These are phyloP conservation scores for Phaeosphaeria sp. DNA, from an alignment of 2,329 filamentous ascomycete species.

Conservation along the genomic window DNA sequence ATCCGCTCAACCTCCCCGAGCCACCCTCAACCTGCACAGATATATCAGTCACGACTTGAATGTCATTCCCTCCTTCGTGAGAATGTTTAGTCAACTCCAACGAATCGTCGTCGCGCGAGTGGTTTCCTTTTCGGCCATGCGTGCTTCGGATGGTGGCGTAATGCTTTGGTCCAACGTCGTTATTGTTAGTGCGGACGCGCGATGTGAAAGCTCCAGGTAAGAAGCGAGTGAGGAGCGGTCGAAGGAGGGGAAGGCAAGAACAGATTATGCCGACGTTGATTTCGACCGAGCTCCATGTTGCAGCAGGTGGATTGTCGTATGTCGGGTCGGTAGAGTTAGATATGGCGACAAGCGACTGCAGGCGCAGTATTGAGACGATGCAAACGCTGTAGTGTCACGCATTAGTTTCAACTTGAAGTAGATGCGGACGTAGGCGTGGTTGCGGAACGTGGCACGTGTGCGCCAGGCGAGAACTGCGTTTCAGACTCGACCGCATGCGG, in stretches of 20 bases:
- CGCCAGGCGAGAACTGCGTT: constrained; percentile 1
- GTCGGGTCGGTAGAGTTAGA: constrained; percentile 37
- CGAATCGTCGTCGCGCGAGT: constrained; percentile 4
- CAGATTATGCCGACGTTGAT: constrained; percentile 43
- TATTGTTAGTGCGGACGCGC: constrained; percentile 7
- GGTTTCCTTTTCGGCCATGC: constrained; percentile 8
- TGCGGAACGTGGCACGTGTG: not conserved
- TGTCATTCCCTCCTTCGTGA: constrained; percentile 19
- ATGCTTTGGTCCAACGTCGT: constrained; percentile 9
- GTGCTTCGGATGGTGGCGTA: constrained; percentile 21
- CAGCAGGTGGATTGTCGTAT: constrained; percentile 42
- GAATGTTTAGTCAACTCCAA: constrained; percentile 13
- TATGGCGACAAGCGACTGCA: constrained; percentile 41
- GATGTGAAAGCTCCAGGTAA: constrained; percentile 32
- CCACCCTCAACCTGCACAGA: constrained; percentile 25
- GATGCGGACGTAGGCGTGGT: not conserved
- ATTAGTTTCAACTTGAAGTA: not conserved
- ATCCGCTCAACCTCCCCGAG: constrained; percentile 6
- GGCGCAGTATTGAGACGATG: constrained; percentile 42
- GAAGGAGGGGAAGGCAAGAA: constrained; percentile 39
- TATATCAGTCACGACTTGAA: constrained; percentile 34
- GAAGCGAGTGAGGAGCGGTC: constrained; percentile 31
- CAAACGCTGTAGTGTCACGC: constrained; percentile 33
- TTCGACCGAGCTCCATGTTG: constrained; percentile 40
- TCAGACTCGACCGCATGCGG: not conserved